These are phyloP conservation scores for Phycomyces nitens DNA, from an alignment of 192 early-diverging fungal genomes.

Conservation along the genomic window DNA sequence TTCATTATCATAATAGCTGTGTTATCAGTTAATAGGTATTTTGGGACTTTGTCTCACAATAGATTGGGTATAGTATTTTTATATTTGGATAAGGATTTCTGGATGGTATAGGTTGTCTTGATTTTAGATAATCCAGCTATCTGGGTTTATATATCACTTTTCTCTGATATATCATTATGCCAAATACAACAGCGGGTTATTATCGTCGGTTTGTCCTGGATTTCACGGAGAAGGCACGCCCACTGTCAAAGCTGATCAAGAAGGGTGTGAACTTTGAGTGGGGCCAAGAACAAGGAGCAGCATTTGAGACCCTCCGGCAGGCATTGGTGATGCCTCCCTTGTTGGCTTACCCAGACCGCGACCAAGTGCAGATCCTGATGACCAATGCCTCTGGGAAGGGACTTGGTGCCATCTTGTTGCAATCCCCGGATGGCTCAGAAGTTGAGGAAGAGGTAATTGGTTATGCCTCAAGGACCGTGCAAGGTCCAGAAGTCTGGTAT, in stretches of 20 bases:
- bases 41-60: no score
- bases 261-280: constrained; percentile 25
- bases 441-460: constrained; percentile 1
- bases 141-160: no score
- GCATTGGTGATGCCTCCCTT: background rate
- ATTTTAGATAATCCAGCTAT: no score
- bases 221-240: constrained; percentile 25
- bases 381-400: background rate
- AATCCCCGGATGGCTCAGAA: constrained; percentile 1
- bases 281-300: background rate
- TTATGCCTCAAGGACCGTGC: constrained; percentile 5
- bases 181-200: no score
- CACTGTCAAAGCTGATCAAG: constrained; percentile 25
- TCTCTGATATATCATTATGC: no score
- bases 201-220: constrained; percentile 33
- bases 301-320: background rate
- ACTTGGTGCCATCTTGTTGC: constrained; percentile 3
- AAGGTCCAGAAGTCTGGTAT: constrained; percentile 19
- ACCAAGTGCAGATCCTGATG: background rate
- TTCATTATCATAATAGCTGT: no score
- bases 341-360: background rate
- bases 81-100: no score
- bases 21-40: no score
- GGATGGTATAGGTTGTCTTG: no score
- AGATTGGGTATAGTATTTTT: no score